Percentiles rank a stretch among this genome's conserved stretches.
phyloP scores from a whole-genome alignment of 257 asterid genomes.

The Solanum medicagineum region DNA sequence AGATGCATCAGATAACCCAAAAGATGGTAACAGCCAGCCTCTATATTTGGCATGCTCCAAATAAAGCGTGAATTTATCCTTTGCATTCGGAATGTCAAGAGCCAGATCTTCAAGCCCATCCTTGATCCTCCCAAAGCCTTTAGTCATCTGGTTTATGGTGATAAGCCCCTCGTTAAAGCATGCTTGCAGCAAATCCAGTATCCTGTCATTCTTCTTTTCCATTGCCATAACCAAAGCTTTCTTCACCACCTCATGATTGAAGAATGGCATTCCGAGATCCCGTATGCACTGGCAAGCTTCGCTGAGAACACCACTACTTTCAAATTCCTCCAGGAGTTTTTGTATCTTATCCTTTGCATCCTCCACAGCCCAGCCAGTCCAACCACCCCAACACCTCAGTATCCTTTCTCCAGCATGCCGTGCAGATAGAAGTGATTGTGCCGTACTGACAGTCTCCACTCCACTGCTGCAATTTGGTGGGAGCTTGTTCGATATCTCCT shows the following conservation, averaged over 20 bases:
- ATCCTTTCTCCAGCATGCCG: slow-evolving; percentile 99
- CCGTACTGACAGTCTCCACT: slow-evolving; percentile 56
- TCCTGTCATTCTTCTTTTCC: slow-evolving; percentile 96
- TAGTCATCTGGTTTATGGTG: slow-evolving; percentile 87
- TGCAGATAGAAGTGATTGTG: slow-evolving; percentile 69
- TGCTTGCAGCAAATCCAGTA: slow-evolving; percentile 63
- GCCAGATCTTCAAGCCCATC: slow-evolving; percentile 93
- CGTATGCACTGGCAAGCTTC: slow-evolving; percentile 98
- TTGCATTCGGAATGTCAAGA: slow-evolving; percentile 87
- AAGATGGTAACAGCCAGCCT: slow-evolving; percentile 55
- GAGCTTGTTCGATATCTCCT: slow-evolving; percentile 51
- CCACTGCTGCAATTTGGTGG: slow-evolving; percentile 63
- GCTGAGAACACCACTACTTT: slow-evolving; percentile 70
- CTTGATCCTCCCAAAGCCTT: slow-evolving; percentile 75
- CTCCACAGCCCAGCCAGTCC: slow-evolving; percentile 99
- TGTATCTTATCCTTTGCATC: slow-evolving; percentile 94
- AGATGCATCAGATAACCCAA: slow-evolving; percentile 5
- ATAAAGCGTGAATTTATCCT: slow-evolving; percentile 59
- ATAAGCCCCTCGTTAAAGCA: slow-evolving; percentile 83
- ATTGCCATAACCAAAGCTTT: slow-evolving; percentile 93
- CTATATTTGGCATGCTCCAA: slow-evolving; percentile 40
- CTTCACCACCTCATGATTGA: slow-evolving; percentile 96
- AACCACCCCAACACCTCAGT: slow-evolving; percentile 98
- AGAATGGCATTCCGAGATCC: slow-evolving; percentile 84
- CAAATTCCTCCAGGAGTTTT: slow-evolving; percentile 92